Base-by-base conservation (phyloP, 1,139 yeast species). In the Kodamaea arcana region DNA sequence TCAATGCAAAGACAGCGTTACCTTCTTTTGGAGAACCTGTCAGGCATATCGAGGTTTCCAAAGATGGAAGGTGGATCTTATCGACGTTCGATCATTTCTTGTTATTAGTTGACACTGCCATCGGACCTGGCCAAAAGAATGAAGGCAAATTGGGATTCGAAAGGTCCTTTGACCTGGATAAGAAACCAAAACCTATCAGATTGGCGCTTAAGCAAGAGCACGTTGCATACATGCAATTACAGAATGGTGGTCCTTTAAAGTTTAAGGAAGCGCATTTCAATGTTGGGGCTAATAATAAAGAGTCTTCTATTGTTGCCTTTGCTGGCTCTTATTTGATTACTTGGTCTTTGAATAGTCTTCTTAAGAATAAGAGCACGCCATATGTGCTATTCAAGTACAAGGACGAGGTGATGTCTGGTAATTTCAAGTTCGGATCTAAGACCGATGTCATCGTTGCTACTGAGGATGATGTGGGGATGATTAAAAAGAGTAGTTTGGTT, bases 21-120 rank as follows among this genome's bases (percentile, higher is more conserved):
- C 95, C 95, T 1, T 86, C 94, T 0, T 62, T 87, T 36, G 95
- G 95, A 12, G 94, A 85, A 45, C 65, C 78, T 2, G 75, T 83
- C 32, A 60, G 69, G 32, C 83, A 83, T 17, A 49, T 85, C 18
- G 90, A 83, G 40, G 78, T 76, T 1, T 79, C 94, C 5, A 78
- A 82, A 16, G 94, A 84, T 53, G 96, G 96, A 37, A 69, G 76
- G 49, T 87, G 90, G 85, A 50, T 87, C 28, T 62, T 88, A 41
- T 94, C 88, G 1, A 87, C 96, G 0, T 84, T 92, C 62, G 65
- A 70, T 47, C 73, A 78, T 1, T 84, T 83, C 51, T 60, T 87
- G 39, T 62, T 87, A 37, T 68, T 88, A 32, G 68, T 85, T 43
- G 94, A 86, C 54, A 65, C 78, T 8, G 64, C 69, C 24, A 78